Conservation (phyloP, 1,284 basidiomycete species). For the Naganishia sp. region DNA sequence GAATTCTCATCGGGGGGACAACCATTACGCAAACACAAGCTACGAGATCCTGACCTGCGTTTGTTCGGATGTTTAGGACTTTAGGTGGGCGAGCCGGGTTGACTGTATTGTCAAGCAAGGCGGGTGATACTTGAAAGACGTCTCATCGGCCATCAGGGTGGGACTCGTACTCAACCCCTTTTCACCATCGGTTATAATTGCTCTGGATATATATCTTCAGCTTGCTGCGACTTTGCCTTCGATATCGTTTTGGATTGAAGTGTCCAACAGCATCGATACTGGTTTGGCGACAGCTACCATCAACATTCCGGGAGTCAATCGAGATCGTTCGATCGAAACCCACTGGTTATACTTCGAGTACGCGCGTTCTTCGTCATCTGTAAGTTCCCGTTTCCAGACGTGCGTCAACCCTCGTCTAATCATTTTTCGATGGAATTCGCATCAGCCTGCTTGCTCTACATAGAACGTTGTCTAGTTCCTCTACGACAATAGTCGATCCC, state of each 20-base stretch:
- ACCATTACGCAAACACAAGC: not conserved
- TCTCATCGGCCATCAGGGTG: not conserved
- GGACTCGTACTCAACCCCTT: constrained; percentile 9
- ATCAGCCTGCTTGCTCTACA: not conserved
- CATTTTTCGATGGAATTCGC: not conserved
- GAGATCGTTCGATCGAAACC: constrained; percentile 17
- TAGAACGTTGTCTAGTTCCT: not conserved
- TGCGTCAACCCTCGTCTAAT: constrained; percentile 6
- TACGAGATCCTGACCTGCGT: constrained; percentile 5
- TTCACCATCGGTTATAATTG: constrained; percentile 9
- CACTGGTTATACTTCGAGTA: not conserved
- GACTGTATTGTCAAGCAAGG: constrained; percentile 24
- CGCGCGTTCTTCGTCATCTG: constrained; percentile 21
- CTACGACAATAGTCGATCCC: not conserved
- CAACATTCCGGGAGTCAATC: not conserved
- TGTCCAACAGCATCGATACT: not conserved
- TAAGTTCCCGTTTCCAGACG: not conserved
- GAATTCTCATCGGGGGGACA: constrained; percentile 14
- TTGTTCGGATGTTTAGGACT: constrained; percentile 21
- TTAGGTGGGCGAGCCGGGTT: constrained; percentile 22
- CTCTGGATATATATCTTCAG: constrained; percentile 18
- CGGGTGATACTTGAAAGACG: constrained; percentile 11
- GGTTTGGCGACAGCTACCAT: too few relatives aligned
- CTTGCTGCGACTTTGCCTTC: not conserved
- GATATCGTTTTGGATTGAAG: not conserved